phyloP scores from a whole-genome alignment of 1,139 yeast genomes.

The Saccharomyces hybrid region DNA sequence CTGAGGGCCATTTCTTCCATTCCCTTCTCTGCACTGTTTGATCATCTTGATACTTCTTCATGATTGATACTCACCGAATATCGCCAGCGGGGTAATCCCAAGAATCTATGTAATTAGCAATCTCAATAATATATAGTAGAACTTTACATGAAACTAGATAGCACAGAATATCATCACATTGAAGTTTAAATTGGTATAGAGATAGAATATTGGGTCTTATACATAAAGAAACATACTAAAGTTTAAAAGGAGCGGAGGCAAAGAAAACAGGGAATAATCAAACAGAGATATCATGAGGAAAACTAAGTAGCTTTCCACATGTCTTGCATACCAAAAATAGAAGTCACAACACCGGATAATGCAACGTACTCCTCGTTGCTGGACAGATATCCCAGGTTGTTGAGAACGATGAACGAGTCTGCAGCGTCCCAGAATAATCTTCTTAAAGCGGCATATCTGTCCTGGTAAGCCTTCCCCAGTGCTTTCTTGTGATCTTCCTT shows the following conservation, averaged over 20 bases:
- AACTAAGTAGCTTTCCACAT: constrained; percentile 41
- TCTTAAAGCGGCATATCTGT: constrained; percentile 43
- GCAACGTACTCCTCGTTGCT: constrained; percentile 79
- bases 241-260: not conserved
- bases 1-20: not conserved
- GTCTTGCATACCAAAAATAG: constrained; percentile 7
- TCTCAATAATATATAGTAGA: not conserved
- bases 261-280: not conserved
- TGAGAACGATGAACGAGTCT: constrained; percentile 70
- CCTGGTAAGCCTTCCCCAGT: constrained; percentile 28
- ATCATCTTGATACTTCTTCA: not conserved
- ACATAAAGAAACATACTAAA: not conserved
- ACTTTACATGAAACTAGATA: not conserved
- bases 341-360: constrained; percentile 55
- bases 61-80: not conserved
- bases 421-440: constrained; percentile 73
- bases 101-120: not conserved
- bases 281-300: not conserved
- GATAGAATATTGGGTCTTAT: not conserved
- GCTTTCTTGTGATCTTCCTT: constrained; percentile 23
- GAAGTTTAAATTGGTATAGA: not conserved
- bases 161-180: not conserved
- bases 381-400: constrained; percentile 53
- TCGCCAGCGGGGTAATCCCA: not conserved
- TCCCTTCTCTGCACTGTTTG: not conserved